Evolutionary conservation across 2,329 filamentous ascomycete genomes (phyloP).

Genomic region (Graphiopsis chlorocephala): DNA sequence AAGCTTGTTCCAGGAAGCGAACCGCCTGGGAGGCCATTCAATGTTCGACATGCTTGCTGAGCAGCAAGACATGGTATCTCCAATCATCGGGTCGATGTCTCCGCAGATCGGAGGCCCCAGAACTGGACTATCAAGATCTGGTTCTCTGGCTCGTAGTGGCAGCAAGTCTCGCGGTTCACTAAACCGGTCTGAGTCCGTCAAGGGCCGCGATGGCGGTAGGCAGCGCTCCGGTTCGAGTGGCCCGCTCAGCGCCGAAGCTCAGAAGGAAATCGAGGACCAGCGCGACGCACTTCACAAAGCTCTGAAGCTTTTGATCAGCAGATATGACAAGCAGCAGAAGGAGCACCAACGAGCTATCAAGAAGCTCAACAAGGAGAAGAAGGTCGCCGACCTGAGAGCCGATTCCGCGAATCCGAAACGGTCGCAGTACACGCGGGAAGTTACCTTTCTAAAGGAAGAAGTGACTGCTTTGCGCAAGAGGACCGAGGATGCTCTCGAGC

Average conservation of each 20-base stretch:
- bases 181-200: constrained; percentile 34
- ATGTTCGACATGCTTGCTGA: constrained; percentile 60
- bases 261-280: constrained; percentile 92
- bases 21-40: constrained; percentile 15
- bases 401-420: constrained; percentile 67
- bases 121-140: constrained; percentile 43
- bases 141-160: constrained; percentile 59
- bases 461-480: constrained; percentile 79
- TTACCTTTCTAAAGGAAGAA: constrained; percentile 75
- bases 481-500: constrained; percentile 89
- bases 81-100: constrained; percentile 14
- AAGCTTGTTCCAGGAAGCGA: constrained; percentile 33
- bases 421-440: constrained; percentile 79
- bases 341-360: constrained; percentile 80
- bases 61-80: constrained; percentile 45
- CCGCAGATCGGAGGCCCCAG: constrained; percentile 8
- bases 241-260: constrained; percentile 59
- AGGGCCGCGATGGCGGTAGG: constrained; percentile 40
- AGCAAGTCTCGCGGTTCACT: constrained; percentile 34
- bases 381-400: constrained; percentile 69
- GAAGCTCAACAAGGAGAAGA: constrained; percentile 57
- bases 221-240: constrained; percentile 37
- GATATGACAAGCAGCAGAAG: constrained; percentile 79
- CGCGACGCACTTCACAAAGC: constrained; percentile 87
- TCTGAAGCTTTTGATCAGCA: constrained; percentile 77